Percentiles rank a stretch among this genome's conserved stretches.
These are phyloP conservation scores for Clohesyomyces aquaticus DNA, from an alignment of 495 filamentous ascomycete genomes.

Conservation along the genomic window DNA sequence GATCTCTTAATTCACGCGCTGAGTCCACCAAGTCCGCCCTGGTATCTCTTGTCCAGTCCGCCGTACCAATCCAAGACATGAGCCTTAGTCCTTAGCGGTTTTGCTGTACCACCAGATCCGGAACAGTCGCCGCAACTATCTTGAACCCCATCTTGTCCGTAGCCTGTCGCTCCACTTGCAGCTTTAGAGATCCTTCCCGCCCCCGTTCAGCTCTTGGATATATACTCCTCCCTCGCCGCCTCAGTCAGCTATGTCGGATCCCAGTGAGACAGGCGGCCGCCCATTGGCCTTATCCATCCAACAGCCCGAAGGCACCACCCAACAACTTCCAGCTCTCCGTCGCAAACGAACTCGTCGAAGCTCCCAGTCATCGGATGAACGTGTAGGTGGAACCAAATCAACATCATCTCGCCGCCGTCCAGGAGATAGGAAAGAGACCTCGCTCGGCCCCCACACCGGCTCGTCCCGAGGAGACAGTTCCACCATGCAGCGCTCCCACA, in stretches of 20 bases:
- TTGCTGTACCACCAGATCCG: constrained; percentile 35
- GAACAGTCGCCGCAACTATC: constrained; percentile 28
- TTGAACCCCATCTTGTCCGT: constrained; percentile 29
- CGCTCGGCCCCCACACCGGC: constrained; percentile 36
- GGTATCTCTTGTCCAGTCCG: constrained; percentile 36
- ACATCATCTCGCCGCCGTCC: constrained; percentile 36
- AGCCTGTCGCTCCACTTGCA: constrained; percentile 31
- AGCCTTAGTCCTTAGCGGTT: constrained; percentile 28
- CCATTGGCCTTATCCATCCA: constrained; percentile 35
- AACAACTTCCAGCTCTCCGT: constrained; percentile 18
- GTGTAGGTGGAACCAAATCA: constrained; percentile 31
- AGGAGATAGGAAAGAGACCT: constrained; percentile 34
- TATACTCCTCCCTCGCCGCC: constrained; percentile 33
- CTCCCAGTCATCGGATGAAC: constrained; percentile 38
- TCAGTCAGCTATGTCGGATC: constrained; percentile 33
- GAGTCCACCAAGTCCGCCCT: constrained; percentile 28
- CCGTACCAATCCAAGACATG: constrained; percentile 24
- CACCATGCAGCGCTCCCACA: constrained; percentile 39
- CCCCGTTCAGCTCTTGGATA: constrained; percentile 31
- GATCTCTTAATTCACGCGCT: constrained; percentile 32
- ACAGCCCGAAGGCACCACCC: constrained; percentile 31
- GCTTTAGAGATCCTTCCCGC: constrained; percentile 36
- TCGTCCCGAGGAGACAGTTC: constrained; percentile 35
- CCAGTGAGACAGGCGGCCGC: constrained; percentile 36
- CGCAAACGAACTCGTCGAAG: constrained; percentile 29